Conservation (phyloP, 768 basidiomycete species). For the Tylopilus vinaceipallidus region DNA sequence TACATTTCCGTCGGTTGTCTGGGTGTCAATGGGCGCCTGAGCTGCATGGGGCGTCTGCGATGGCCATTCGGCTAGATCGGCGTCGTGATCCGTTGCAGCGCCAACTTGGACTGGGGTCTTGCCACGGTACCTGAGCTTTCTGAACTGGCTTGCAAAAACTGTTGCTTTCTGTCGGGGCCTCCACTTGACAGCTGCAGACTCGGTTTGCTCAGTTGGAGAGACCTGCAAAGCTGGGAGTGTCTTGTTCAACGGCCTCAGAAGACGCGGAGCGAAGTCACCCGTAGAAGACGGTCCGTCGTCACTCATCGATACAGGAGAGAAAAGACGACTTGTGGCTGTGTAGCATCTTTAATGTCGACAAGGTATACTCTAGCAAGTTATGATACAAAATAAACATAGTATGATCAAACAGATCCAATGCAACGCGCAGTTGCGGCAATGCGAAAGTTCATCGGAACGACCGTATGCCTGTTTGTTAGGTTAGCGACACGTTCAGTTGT, state of each 20-base stretch:
- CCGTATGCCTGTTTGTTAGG: conserved; percentile 59
- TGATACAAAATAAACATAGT: not conserved
- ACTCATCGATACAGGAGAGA: conserved; percentile 5
- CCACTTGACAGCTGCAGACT: conserved; percentile 4
- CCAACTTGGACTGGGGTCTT: conserved; percentile 1
- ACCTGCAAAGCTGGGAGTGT: conserved; percentile 15
- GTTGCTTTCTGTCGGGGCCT: conserved; percentile 18
- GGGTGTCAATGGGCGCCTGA: conserved; percentile 9
- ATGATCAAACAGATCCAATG: conserved; percentile 42
- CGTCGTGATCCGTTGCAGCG: not conserved
- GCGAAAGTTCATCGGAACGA: conserved; percentile 70
- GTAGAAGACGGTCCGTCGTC: not conserved
- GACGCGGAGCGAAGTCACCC: conserved; percentile 4
- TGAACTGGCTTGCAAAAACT: conserved; percentile 12
- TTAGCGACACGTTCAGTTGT: conserved; percentile 11
- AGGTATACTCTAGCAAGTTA: too few relatives aligned
- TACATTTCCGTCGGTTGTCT: conserved; percentile 1
- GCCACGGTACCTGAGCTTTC: conserved; percentile 16
- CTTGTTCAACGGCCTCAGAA: conserved; percentile 23
- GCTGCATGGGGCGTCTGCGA: conserved; percentile 1
- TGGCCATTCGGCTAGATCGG: conserved; percentile 6
- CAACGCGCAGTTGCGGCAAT: conserved; percentile 78
- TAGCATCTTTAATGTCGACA: too few relatives aligned
- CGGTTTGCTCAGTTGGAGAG: conserved; percentile 6
- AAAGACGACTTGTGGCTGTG: conserved; percentile 16